Base-by-base conservation (phyloP, 176 grass and related monocot genomes). In the Otatea glauca region DNA sequence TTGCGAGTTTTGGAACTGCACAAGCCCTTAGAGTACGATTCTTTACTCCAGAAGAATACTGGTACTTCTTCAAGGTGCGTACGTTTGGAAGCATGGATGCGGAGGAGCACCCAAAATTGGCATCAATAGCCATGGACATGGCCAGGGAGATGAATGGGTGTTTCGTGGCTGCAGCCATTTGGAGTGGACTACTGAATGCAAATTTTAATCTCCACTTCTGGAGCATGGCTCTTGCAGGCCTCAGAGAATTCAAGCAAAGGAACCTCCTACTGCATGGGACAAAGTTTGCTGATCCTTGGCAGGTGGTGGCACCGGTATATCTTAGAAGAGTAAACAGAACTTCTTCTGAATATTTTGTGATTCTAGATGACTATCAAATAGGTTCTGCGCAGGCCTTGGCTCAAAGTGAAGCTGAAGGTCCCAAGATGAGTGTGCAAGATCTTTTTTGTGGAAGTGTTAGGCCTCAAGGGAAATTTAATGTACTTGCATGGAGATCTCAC, bases 61-160 rank as follows among this genome's bases (percentile, higher is more conserved):
- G 35, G 35, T 88, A 63, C 9, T 77, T 77, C 49, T 88, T 88
- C 34, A 61, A 60, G 61, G 45, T 59, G 5, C 71, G 21, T n/a
- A 7, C 60, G 1, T 88, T 88, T 38, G 78, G 86, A 4, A 77
- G 71, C 50, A 37, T 23, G 0, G 71, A 77, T 0, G 20, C 71
- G 1, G 35, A 58, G 24, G 71, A 88, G 0, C 38, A 65, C 29
- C 38, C 61, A 1, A 51, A 78, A 15, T 13, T 82, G 8, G 41
- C 34, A 47, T 23, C 65, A 14, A 80, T 80, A 15, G 75, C 75
- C 27, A 74, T 37, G 49, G 69, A 61, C 11, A 77, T 83, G 18
- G 79, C 70, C 41, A 47, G 0, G 3, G 9, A 35, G 78, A 4
- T 49, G 34, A 21, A 18, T 35, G 56, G 79, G 20, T 59, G 61